Percentiles rank a stretch among this genome's conserved stretches.
phyloP scores from a whole-genome alignment of 345 rosid species.

The Salix udensis region DNA sequence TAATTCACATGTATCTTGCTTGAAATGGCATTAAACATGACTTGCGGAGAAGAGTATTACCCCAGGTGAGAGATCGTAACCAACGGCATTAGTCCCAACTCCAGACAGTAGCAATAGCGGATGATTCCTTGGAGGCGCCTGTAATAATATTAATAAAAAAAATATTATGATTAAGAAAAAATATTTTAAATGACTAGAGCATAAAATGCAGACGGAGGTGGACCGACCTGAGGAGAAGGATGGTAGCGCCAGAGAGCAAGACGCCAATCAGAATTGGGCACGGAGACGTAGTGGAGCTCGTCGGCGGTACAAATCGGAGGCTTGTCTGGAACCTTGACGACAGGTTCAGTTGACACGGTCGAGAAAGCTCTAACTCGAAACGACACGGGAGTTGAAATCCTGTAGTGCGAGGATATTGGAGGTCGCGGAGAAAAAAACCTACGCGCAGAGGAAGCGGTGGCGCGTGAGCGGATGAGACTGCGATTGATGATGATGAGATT shows the following conservation, averaged over 20 bases:
- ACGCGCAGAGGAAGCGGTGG: conserved; percentile 16
- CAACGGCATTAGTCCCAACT: conserved; percentile 92
- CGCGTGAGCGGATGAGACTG: conserved; percentile 8
- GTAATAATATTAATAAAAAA: neutral
- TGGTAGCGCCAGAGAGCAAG: conserved; percentile 89
- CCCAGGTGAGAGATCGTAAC: conserved; percentile 85
- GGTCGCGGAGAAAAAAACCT: neutral
- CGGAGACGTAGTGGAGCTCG: conserved; percentile 78
- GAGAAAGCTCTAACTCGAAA: conserved; percentile 34
- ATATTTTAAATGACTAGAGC: neutral
- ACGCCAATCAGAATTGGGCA: conserved; percentile 71
- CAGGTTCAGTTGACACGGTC: conserved; percentile 15
- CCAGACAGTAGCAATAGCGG: conserved; percentile 89
- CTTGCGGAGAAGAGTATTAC: conserved; percentile 28
- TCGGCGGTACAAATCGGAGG: conserved; percentile 82
- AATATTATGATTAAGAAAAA: neutral
- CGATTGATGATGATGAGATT: conserved; percentile 34
- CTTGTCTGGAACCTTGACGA: conserved; percentile 39
- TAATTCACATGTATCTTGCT: neutral
- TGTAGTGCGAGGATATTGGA: neutral
- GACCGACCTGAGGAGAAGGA: conserved; percentile 44
- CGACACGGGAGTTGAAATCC: neutral
- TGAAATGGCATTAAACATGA: neutral
- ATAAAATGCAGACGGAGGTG: too few relatives aligned
- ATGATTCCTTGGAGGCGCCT: conserved; percentile 80